Base-by-base conservation (phyloP, 2,329 filamentous ascomycete genomes). In the Corniculantispora saksenae region DNA sequence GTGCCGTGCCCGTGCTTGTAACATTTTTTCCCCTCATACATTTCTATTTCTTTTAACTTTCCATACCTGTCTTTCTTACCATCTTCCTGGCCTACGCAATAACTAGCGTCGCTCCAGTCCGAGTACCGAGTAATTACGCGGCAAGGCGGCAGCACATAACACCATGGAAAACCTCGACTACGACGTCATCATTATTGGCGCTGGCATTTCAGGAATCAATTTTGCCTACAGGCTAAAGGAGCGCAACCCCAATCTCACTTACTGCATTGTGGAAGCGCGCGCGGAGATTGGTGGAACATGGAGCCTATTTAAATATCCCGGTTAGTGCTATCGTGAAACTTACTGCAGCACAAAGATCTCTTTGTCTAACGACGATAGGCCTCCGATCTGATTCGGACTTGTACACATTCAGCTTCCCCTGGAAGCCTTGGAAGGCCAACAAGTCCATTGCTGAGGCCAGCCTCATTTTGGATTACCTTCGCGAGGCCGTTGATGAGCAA, bases 151-250 rank as follows among this genome's bases (percentile, higher is more conserved):
- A n/a, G n/a, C n/a, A 43, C 9, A 43, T 7, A 43, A 43, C 38
- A 43, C 9, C 9, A 43, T 43, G 38, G 38, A 13, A 43, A 43
- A 43, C 12, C 12, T 61, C 23, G 56, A 32, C 43, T 70, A 79
- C 68, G 87, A 90, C 70, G 76, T 87, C 23, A 75, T 92, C 70
- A 86, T 94, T 69, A 78, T 94, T 61, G 91, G 91, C 15, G 90
- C 90, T 1, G 91, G 91, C 13, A 87, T 94, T 63, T 90, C 89
- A 9, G 91, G 91, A 63, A 90, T 94, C 78, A 92, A 93, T 69
- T 82, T 87, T 17, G 90, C 86, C 19, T 93, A 93, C 72, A 86
- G 89, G 19, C 69, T 92, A 1, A 87, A 92, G 70, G 80, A 81
- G 2, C 75, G 83, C 35, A 75, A 86, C 1, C 87, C 89, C 0